Percentiles rank a stretch among this genome's conserved stretches.
Conservation (phyloP, 2,329 filamentous ascomycete species). For the Thermoascus crustaceus region DNA sequence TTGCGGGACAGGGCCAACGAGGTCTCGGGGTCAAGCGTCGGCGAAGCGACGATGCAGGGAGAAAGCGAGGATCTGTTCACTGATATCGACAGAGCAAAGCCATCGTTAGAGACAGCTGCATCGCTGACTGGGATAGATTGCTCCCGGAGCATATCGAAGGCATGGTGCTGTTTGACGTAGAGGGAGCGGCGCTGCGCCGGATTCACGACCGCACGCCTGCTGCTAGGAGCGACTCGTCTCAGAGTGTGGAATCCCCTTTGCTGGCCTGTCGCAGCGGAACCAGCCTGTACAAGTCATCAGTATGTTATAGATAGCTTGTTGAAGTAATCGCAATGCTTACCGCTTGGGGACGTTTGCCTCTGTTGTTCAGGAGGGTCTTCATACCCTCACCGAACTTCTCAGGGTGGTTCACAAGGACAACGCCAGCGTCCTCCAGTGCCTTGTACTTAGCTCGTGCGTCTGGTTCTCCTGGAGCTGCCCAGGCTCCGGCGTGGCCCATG, state of each 20-base stretch:
- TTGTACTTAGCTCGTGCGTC: slow-evolving; percentile 57
- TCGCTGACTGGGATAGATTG: slow-evolving; percentile 40
- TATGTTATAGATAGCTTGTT: slow-evolving; percentile 1
- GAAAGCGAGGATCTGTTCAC: slow-evolving; percentile 55
- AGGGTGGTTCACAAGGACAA: slow-evolving; percentile 65
- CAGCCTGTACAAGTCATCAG: slow-evolving; percentile 12
- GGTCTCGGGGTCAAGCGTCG: slow-evolving; percentile 38
- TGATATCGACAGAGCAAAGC: slow-evolving; percentile 53
- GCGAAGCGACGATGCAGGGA: slow-evolving; percentile 57
- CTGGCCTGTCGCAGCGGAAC: slow-evolving; percentile 19
- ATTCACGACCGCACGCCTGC: slow-evolving; percentile 1
- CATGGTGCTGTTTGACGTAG: slow-evolving; percentile 47
- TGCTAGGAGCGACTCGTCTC: slow-evolving; percentile 18
- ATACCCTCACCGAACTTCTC: slow-evolving; percentile 64
- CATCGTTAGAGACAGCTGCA: slow-evolving; percentile 27
- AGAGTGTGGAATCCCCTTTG: slow-evolving; percentile 48
- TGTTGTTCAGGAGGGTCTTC: slow-evolving; percentile 48
- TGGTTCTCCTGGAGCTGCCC: slow-evolving; percentile 58
- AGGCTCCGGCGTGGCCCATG: slow-evolving; percentile 76
- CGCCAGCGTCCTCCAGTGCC: slow-evolving; percentile 58
- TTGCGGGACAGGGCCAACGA: slow-evolving; percentile 39
- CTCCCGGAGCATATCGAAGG: slow-evolving; percentile 48
- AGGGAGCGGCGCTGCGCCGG: slow-evolving; percentile 42
- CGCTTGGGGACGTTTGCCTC: slow-evolving; percentile 23
- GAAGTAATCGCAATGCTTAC: slow-evolving; percentile 13